Conservation (phyloP, 441 rosid species). For the Syzygium syzygioides region DNA sequence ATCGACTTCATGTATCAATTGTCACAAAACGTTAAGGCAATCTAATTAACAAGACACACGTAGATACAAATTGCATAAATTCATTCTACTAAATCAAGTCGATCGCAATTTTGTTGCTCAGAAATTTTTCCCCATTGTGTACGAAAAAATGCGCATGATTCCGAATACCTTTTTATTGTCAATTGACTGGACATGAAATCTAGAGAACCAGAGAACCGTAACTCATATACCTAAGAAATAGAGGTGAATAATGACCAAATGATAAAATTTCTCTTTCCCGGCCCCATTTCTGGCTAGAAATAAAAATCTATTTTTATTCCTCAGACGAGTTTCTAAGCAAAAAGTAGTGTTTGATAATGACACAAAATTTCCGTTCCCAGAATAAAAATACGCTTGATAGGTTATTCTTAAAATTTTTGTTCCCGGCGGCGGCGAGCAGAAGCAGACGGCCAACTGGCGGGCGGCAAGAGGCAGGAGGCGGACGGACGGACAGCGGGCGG, state of each 20-base stretch:
- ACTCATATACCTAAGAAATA: neutral
- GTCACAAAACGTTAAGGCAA: neutral
- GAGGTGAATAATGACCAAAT: neutral
- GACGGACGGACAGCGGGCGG: too few relatives aligned
- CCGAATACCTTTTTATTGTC: neutral
- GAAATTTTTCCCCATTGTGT: neutral
- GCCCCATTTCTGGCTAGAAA: too few relatives aligned
- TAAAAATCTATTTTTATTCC: too few relatives aligned
- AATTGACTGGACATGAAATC: neutral
- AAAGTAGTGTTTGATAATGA: too few relatives aligned
- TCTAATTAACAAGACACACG: neutral
- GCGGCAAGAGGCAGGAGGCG: too few relatives aligned
- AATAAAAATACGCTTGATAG: too few relatives aligned
- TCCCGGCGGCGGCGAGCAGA: too few relatives aligned
- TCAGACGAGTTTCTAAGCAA: too few relatives aligned
- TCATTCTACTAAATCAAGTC: neutral
- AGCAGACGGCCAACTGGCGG: too few relatives aligned
- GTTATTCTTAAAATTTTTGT: too few relatives aligned
- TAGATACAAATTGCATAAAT: neutral
- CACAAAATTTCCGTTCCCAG: too few relatives aligned
- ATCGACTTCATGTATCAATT: neutral
- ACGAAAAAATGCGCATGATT: neutral
- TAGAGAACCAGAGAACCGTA: neutral
- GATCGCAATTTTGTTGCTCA: neutral
- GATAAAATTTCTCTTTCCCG: too few relatives aligned